These are phyloP conservation scores for Dalechampia spathulata DNA, from an alignment of 441 rosid species.

Conservation along the genomic window DNA sequence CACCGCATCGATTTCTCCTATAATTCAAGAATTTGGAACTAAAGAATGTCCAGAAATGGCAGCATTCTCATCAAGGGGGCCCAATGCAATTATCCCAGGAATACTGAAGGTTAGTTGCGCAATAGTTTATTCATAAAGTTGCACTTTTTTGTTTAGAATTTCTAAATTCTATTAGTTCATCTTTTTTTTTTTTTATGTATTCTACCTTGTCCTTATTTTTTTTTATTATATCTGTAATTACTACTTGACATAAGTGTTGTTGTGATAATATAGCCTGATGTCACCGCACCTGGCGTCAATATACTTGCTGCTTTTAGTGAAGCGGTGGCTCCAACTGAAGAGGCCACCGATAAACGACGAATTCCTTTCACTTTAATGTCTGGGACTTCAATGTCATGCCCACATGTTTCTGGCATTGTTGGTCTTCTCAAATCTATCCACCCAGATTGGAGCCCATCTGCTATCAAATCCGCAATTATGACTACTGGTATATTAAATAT, in stretches of 20 bases:
- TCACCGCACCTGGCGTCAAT: conserved; percentile 56
- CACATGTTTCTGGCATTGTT: conserved; percentile 46
- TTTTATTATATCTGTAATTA: not conserved
- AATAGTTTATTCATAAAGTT: too few relatives aligned
- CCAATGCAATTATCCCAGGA: conserved; percentile 27
- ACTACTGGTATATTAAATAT: conserved; percentile 31
- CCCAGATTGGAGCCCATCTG: conserved; percentile 49
- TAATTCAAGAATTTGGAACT: not conserved
- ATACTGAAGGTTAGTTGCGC: conserved; percentile 28
- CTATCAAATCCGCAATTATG: conserved; percentile 53
- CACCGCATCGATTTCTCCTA: conserved; percentile 23
- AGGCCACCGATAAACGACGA: conserved; percentile 21
- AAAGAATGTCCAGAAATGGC: conserved; percentile 52
- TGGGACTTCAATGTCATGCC: conserved; percentile 66
- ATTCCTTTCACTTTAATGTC: conserved; percentile 22
- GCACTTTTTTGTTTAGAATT: too few relatives aligned
- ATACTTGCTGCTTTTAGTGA: conserved; percentile 38
- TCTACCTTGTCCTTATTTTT: not conserved
- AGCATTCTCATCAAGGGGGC: conserved; percentile 48
- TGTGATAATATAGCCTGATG: conserved; percentile 62
- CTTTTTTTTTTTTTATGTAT: not conserved
- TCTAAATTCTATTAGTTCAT: too few relatives aligned
- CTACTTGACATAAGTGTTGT: too few relatives aligned
- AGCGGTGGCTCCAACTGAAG: conserved; percentile 20
- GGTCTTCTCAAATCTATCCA: conserved; percentile 41